Conservation (phyloP, 1,139 yeast species). For the Kurtzmaniella quercitrusa region DNA sequence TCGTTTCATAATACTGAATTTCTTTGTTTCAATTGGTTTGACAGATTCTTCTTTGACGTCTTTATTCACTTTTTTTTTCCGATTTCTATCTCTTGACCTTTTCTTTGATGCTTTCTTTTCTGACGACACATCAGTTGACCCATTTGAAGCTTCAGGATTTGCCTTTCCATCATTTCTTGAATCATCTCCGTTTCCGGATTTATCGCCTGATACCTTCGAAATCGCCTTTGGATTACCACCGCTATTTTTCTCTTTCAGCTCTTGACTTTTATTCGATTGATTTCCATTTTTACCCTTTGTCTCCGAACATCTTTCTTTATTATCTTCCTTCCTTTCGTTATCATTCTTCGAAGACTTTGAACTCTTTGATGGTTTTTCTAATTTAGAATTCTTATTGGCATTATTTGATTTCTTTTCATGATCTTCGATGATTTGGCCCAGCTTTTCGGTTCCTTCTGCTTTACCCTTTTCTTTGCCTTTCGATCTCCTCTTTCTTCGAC, state of each 20-base stretch:
- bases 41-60: background rate
- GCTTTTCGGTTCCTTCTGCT: constrained; percentile 1
- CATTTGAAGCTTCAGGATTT: too few relatives aligned
- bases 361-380: background rate
- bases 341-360: too few relatives aligned
- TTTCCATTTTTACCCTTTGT: background rate
- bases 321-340: background rate
- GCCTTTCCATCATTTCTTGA: too few relatives aligned
- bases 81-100: background rate
- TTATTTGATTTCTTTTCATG: background rate
- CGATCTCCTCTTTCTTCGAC: background rate
- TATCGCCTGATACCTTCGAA: too few relatives aligned
- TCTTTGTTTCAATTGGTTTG: too few relatives aligned
- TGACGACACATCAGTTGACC: too few relatives aligned
- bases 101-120: background rate
- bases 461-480: background rate
- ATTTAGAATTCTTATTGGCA: constrained; percentile 1
- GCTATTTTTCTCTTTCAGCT: too few relatives aligned
- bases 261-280: too few relatives aligned
- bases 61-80: background rate
- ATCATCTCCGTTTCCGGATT: too few relatives aligned
- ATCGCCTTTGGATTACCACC: too few relatives aligned
- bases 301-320: too few relatives aligned
- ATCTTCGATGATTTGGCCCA: background rate
- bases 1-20: background rate